Conservation (phyloP, 164 flowering plant genomes). For the Tetracentron sinense region DNA sequence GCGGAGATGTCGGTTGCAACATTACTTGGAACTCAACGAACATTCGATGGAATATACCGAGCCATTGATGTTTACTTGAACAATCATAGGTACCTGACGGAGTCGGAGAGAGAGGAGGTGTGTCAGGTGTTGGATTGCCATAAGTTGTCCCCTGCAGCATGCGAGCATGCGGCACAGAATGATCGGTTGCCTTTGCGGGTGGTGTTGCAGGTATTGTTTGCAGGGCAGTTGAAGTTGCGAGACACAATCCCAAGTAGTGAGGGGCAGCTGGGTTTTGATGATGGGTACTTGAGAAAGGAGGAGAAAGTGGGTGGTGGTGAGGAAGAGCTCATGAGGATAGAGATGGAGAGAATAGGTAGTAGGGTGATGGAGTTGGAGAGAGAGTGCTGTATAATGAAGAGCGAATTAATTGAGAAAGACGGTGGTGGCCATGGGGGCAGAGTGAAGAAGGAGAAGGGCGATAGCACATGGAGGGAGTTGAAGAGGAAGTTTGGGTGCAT, state of each 20-base stretch:
- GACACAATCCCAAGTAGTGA: conserved; percentile 33
- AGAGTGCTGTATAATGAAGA: conserved; percentile 44
- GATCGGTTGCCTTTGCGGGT: conserved; percentile 55
- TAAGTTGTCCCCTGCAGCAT: conserved; percentile 52
- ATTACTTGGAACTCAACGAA: conserved; percentile 25
- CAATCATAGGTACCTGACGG: conserved; percentile 51
- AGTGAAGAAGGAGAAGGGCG: conserved; percentile 23
- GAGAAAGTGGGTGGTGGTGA: conserved; percentile 11
- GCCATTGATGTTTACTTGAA: conserved; percentile 60
- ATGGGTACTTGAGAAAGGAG: conserved; percentile 15
- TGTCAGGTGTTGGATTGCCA: conserved; percentile 62
- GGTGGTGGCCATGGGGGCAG: conserved; percentile 5
- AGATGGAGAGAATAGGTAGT: conserved; percentile 40
- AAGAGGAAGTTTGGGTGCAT: conserved; percentile 77
- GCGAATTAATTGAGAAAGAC: conserved; percentile 40
- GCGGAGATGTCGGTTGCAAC: conserved; percentile 43
- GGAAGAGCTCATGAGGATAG: conserved; percentile 27
- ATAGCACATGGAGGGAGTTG: conserved; percentile 57
- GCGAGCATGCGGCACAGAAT: conserved; percentile 70
- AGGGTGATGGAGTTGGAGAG: conserved; percentile 51
- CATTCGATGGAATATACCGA: conserved; percentile 60
- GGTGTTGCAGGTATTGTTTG: conserved; percentile 59
- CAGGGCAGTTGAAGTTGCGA: conserved; percentile 52
- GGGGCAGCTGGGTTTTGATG: conserved; percentile 18
- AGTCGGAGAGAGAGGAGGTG: conserved; percentile 55